A percentile compares a stretch with the other conserved stretches of the same genome.
Conservation (phyloP, 805 yeast genomes). For the Starmerella tilneyi region DNA sequence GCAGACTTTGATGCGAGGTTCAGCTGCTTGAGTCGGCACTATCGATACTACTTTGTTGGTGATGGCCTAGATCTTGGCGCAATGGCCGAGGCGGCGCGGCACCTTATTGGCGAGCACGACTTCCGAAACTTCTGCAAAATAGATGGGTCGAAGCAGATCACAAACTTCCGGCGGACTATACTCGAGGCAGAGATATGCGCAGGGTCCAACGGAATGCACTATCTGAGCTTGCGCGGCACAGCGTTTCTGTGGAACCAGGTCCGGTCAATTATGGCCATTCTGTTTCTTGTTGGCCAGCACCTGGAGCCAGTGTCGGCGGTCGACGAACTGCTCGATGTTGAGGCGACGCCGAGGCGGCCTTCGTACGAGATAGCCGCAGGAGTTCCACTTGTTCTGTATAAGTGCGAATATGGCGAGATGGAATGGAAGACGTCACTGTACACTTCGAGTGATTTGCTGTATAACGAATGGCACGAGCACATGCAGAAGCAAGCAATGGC, state of each 20-base stretch:
- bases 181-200: constrained; percentile 41
- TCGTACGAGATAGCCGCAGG: constrained; percentile 83
- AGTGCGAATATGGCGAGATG: constrained; percentile 64
- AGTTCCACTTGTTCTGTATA: constrained; percentile 73
- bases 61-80: constrained; percentile 45
- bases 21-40: constrained; percentile 78
- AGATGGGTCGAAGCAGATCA: constrained; percentile 88
- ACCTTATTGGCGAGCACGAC: constrained; percentile 68
- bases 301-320: constrained; percentile 55
- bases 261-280: constrained; percentile 80
- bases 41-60: constrained; percentile 58
- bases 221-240: constrained; percentile 69
- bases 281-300: constrained; percentile 70
- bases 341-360: constrained; percentile 56
- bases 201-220: constrained; percentile 35
- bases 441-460: constrained; percentile 22
- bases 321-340: constrained; percentile 47
- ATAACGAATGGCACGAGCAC: constrained; percentile 45
- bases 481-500: constrained; percentile 48
- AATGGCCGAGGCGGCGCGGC: constrained; percentile 60
- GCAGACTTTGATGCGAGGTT: constrained; percentile 79
- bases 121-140: constrained; percentile 90
- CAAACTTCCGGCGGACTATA: constrained; percentile 61
- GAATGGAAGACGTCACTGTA: constrained; percentile 43
- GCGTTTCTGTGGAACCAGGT: constrained; percentile 98